Evolutionary conservation across 768 basidiomycete species (phyloP), one percentile per base, ranked within the genome.

Genomic region (Ramaria sp.): DNA sequence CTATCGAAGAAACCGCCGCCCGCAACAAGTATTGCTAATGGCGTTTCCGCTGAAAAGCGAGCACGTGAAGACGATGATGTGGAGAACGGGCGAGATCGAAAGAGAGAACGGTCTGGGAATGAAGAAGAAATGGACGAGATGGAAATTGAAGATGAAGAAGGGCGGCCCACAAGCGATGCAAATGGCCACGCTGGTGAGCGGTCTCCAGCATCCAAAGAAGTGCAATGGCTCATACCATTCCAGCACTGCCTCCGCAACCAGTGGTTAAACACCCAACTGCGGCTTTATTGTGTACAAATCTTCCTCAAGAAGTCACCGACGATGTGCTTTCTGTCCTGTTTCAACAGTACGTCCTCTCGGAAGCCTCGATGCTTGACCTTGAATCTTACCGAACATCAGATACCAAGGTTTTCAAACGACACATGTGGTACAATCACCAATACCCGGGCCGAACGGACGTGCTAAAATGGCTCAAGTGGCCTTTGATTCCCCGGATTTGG

Each of bases 91-190:
- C 76, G 77, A 48, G 73, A 72, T 42, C 60, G 74, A 25, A 95
- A 94, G 71, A 78, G 82, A 58, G 79, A 82, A 62, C 88, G 81
- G 66, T 70, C 74, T 42, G 78, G 79, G 47, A 82, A 77, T 51
- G 79, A 81, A 13, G 78, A 69, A 59, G 87, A 88, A 58, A 91
- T 82, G 52, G 86, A 86, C 64, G 89, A 92, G 71, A 94, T 94
- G 85, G 92, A 95, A 70, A 89, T 92, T 63, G 91, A 93, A 57
- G 90, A 93, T 48, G 91, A 96, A 45, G 85, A 88, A 44, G 39
- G 58, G 56, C 58, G 55, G 56, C 34, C 48, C 42, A 52, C 18
- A 13, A 22, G 34, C 15, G 25, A 24, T 47, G 48, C 83, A 86
- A 52, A 65, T 71, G 36, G 69, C 70, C 45, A 47, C 60, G 48